These are phyloP conservation scores for Leccinum barrowsii DNA, from an alignment of 768 basidiomycete genomes.

Conservation along the genomic window DNA sequence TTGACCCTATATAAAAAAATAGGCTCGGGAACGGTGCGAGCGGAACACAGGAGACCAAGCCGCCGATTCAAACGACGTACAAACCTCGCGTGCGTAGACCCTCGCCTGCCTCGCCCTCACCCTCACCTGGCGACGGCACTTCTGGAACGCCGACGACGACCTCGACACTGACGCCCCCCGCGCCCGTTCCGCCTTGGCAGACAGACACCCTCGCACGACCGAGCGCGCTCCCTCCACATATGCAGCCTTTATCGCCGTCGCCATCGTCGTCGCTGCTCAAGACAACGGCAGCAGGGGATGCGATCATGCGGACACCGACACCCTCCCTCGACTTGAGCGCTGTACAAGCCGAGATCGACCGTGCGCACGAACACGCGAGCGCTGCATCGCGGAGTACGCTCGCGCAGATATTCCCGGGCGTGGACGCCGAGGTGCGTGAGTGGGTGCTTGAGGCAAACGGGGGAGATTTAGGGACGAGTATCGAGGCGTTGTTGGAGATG, in stretches of 20 bases:
- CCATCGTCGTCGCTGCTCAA: background rate
- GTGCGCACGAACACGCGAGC: constrained; percentile 68
- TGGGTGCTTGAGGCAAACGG: constrained; percentile 88
- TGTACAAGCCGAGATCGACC: constrained; percentile 75
- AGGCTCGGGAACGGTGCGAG: constrained; percentile 37
- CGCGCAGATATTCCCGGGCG: constrained; percentile 81
- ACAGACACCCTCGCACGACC: background rate
- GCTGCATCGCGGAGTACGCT: constrained; percentile 74
- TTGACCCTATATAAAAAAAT: background rate
- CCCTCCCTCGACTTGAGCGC: constrained; percentile 66
- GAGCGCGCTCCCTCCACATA: constrained; percentile 26
- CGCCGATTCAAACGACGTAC: constrained; percentile 62
- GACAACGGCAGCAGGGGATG: constrained; percentile 30
- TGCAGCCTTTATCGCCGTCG: constrained; percentile 13
- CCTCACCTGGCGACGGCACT: constrained; percentile 33
- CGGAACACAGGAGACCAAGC: constrained; percentile 30
- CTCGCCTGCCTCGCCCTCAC: constrained; percentile 37
- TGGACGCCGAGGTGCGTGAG: constrained; percentile 82
- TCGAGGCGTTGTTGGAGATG: constrained; percentile 83
- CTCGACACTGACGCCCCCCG: background rate
- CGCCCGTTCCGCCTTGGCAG: constrained; percentile 4
- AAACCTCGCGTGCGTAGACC: constrained; percentile 65
- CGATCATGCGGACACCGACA: constrained; percentile 65
- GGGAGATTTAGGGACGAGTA: constrained; percentile 86
- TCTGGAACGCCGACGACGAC: constrained; percentile 25